Evolutionary conservation across 2,329 filamentous ascomycete species (phyloP).

Genomic region (Pseudomassariella vexata): DNA sequence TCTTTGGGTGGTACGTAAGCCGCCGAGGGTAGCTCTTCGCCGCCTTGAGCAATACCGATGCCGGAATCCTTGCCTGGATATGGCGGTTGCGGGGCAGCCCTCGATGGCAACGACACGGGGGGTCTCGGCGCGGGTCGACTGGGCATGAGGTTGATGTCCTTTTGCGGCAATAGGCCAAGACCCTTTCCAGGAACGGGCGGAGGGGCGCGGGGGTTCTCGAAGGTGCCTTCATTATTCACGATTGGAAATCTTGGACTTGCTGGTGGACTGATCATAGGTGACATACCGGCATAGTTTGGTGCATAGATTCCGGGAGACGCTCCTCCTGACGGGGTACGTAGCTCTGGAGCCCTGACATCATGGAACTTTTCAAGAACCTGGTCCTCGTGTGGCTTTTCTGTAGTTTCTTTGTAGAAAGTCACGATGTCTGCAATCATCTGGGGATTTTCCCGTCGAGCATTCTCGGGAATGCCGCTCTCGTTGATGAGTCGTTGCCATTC

Average conservation of each 20-base stretch:
- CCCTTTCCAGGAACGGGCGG: conserved; percentile 59
- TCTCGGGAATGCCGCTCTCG: conserved; percentile 92
- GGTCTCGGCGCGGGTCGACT: conserved; percentile 82
- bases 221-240: conserved; percentile 84
- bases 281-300: conserved; percentile 51
- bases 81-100: conserved; percentile 50
- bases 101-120: conserved; percentile 58
- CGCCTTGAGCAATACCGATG: conserved; percentile 53
- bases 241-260: conserved; percentile 79
- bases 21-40: conserved; percentile 47
- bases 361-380: conserved; percentile 95
- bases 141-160: conserved; percentile 63
- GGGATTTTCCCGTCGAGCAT: conserved; percentile 91
- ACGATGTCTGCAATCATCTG: conserved; percentile 95
- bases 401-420: conserved; percentile 94
- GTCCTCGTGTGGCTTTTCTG: conserved; percentile 73
- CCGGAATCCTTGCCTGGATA: conserved; percentile 57
- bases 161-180: conserved; percentile 31
- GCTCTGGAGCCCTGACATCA: conserved; percentile 62
- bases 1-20: conserved; percentile 40
- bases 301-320: conserved; percentile 49
- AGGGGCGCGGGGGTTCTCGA: conserved; percentile 91
- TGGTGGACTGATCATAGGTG: conserved; percentile 68
- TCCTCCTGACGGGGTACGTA: conserved; percentile 38
- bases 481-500: conserved; percentile 97